Conservation (phyloP, 1,139 yeast genomes). For the Wickerhamomyces sp. region DNA sequence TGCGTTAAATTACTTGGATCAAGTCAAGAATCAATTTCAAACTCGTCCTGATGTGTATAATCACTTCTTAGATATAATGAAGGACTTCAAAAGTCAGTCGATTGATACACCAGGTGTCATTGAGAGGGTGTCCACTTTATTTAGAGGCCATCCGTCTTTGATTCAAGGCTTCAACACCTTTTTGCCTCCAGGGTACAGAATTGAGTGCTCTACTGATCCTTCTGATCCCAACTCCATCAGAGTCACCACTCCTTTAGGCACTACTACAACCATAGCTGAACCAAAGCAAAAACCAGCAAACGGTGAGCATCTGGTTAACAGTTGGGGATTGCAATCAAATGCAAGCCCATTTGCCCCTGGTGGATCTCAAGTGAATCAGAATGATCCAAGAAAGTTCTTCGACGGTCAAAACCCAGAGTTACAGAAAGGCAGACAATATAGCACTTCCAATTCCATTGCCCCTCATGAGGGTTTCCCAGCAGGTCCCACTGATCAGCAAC, state of each 20-base stretch:
- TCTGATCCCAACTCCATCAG: slow-evolving; percentile 88
- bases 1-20: slow-evolving; percentile 91
- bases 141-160: slow-evolving; percentile 87
- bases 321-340: slow-evolving; percentile 6
- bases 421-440: slow-evolving; percentile 4
- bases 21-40: slow-evolving; percentile 88
- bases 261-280: slow-evolving; percentile 40
- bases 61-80: slow-evolving; percentile 94
- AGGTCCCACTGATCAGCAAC: slow-evolving; percentile 7
- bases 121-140: slow-evolving; percentile 85
- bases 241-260: slow-evolving; percentile 94
- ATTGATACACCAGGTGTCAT: slow-evolving; percentile 98
- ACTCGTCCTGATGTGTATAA: slow-evolving; percentile 94
- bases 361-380: background rate
- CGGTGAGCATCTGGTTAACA: background rate
- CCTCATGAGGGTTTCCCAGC: background rate
- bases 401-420: slow-evolving; percentile 7
- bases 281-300: slow-evolving; percentile 6
- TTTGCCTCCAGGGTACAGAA: slow-evolving; percentile 93
- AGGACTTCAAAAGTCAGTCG: slow-evolving; percentile 92
- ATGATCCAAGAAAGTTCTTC: background rate
- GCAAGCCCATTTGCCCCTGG: slow-evolving; percentile 7
- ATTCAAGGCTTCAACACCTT: slow-evolving; percentile 97
- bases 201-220: slow-evolving; percentile 87
- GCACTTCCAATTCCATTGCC: background rate